Evolutionary conservation across 2,329 filamentous ascomycete genomes (phyloP).

Genomic region (Daldinia sp.): DNA sequence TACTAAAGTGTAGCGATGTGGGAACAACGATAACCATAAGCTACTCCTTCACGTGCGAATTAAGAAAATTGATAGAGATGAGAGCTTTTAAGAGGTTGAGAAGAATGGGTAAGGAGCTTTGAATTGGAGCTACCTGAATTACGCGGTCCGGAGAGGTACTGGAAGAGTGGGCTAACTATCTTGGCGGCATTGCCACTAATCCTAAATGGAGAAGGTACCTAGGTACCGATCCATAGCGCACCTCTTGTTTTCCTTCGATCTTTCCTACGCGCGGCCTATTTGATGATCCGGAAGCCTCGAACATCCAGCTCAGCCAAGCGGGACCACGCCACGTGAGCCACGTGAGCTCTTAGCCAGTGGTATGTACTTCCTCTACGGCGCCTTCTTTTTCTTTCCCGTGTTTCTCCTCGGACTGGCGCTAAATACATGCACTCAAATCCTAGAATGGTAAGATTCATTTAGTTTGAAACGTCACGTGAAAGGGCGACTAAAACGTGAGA

Average conservation of each 20-base stretch:
- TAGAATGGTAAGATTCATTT: slow-evolving; percentile 16
- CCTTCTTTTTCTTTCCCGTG: background rate
- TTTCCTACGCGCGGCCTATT: background rate
- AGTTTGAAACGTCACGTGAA: slow-evolving; percentile 42
- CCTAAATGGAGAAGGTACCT: background rate
- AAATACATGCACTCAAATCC: slow-evolving; percentile 32
- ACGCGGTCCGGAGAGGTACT: slow-evolving; percentile 35
- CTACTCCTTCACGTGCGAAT: slow-evolving; percentile 40
- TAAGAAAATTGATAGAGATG: slow-evolving; percentile 42
- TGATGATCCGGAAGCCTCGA: background rate
- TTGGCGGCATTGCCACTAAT: slow-evolving; percentile 13
- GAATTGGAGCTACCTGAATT: slow-evolving; percentile 41
- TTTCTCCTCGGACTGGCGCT: background rate
- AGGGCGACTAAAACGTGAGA: slow-evolving; percentile 41
- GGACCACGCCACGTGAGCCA: too few species aligned
- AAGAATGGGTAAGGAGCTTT: slow-evolving; percentile 38
- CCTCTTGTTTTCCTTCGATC: background rate
- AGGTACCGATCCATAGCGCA: too few species aligned
- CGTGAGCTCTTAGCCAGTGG: background rate
- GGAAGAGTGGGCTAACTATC: slow-evolving; percentile 26
- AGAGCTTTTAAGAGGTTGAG: slow-evolving; percentile 45
- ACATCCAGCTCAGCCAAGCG: too few species aligned
- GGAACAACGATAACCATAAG: slow-evolving; percentile 36
- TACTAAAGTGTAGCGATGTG: slow-evolving; percentile 26
- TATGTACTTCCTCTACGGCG: background rate